Evolutionary conservation across 1,284 basidiomycete species (phyloP), one percentile per base, ranked within the genome.

Genomic region (Trichosporon coremiiforme): DNA sequence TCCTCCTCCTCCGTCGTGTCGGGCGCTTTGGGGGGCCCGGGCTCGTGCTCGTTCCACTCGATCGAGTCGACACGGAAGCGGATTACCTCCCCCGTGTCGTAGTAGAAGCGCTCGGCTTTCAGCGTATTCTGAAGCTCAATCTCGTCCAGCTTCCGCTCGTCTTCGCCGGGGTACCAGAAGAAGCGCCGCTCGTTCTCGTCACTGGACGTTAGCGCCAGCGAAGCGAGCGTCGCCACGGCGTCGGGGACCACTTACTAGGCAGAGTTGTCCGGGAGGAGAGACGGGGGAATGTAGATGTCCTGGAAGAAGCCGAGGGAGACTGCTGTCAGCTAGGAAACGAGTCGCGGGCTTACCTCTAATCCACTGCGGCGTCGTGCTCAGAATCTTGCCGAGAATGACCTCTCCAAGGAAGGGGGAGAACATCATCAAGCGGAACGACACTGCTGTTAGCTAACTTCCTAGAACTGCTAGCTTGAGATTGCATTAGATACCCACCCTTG

Each of bases 241-340:
- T 25, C 25, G 1, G 4, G 17, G 0, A 29, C 2, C 1, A 13
- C 66, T 69, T 64, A 78, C 75, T 75, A 77, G 45, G 73, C 66
- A 17, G 72, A 79, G 68, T 81, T 79, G 8, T 93, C 50, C 88
- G 89, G 85, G 87, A 95, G 68, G 84, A 87, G 38, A 83, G 84
- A 57, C 86, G 91, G 79, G 0, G 84, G 84, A 64, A 98, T 88
- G 79, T 93, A 92, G 47, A 98, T 90, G 78, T 98, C 95, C 80
- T 96, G 93, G 78, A 98, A 99, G 85, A 99, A 98, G 15, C 90
- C 91, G 45, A 97, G 83, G 8, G 91, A 90, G 38, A 98, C 94
- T 96, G 76, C 7, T 55, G 36, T 76, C 33, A 73, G 75, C 60
- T 64, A 47, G n/a, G 5, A 22, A 6, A 29, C 17, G 9, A 15